These are phyloP conservation scores for Ceratobasidium sp. DNA, from an alignment of 1,284 basidiomycete genomes.

Conservation along the genomic window DNA sequence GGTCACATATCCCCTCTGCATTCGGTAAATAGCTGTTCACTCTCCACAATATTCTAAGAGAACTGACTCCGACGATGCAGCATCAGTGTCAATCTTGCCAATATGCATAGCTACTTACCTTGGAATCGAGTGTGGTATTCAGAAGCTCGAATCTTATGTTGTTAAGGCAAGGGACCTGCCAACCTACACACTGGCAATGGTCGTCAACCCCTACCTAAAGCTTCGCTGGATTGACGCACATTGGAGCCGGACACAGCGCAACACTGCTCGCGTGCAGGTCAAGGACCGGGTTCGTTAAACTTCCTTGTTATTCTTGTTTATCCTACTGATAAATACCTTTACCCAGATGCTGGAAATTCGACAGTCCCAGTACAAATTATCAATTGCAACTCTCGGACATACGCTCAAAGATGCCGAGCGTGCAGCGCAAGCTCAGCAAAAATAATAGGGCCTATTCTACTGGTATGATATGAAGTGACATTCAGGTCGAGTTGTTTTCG, in stretches of 20 bases:
- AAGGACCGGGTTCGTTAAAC: neutral
- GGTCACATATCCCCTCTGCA: neutral
- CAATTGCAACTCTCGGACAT: too few relatives aligned
- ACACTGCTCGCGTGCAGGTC: neutral
- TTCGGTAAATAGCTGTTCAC: neutral
- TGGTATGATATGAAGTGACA: too few relatives aligned
- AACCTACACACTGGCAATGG: neutral
- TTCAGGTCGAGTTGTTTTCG: too few relatives aligned
- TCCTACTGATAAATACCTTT: neutral
- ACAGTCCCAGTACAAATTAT: neutral
- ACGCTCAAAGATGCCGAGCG: neutral
- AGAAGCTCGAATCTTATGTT: conserved; percentile 1
- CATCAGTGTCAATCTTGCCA: too few relatives aligned
- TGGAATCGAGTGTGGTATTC: conserved; percentile 11
- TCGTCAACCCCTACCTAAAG: neutral
- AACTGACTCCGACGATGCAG: too few relatives aligned
- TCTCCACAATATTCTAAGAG: too few relatives aligned
- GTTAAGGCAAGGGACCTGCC: conserved; percentile 4
- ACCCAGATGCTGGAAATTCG: conserved; percentile 14
- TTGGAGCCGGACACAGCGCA: neutral
- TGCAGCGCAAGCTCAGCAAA: conserved; percentile 4
- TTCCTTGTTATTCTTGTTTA: too few relatives aligned
- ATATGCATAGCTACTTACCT: too few relatives aligned
- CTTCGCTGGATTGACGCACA: conserved; percentile 6
- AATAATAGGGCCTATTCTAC: too few relatives aligned